phyloP scores from a whole-genome alignment of 345 rosid species.

The Angophora floribunda region DNA sequence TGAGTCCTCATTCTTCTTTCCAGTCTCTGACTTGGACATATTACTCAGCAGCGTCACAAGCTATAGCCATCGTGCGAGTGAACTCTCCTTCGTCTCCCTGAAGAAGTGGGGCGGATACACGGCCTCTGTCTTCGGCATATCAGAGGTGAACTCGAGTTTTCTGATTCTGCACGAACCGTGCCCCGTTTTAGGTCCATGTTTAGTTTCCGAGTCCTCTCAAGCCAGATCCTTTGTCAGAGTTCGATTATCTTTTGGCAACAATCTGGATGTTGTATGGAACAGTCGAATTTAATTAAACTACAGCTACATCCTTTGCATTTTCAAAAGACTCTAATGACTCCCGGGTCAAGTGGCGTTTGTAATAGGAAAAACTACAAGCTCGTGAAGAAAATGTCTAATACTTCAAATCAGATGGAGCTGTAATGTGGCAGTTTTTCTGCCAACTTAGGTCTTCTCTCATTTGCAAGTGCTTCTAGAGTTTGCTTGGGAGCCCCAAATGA shows the following conservation, averaged over 20 bases:
- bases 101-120: background rate
- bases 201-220: background rate
- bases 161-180: background rate
- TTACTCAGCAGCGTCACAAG: background rate
- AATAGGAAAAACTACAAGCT: background rate
- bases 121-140: background rate
- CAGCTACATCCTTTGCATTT: background rate
- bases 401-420: background rate
- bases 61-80: background rate
- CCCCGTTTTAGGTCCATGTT: background rate
- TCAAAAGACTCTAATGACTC: background rate
- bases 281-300: background rate
- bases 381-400: background rate
- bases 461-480: background rate
- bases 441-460: background rate
- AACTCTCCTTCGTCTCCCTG: background rate
- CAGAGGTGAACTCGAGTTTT: background rate
- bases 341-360: background rate
- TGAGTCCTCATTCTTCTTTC: background rate
- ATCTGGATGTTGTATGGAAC: background rate
- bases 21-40: rapidly evolving
- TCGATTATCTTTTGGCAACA: background rate
- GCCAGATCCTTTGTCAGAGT: background rate
- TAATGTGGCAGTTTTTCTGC: background rate
- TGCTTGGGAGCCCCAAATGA: background rate